Percentiles rank a stretch among this genome's conserved stretches.
Conservation (phyloP, 2,329 filamentous ascomycete species). For the Calonectria henricotiae region DNA sequence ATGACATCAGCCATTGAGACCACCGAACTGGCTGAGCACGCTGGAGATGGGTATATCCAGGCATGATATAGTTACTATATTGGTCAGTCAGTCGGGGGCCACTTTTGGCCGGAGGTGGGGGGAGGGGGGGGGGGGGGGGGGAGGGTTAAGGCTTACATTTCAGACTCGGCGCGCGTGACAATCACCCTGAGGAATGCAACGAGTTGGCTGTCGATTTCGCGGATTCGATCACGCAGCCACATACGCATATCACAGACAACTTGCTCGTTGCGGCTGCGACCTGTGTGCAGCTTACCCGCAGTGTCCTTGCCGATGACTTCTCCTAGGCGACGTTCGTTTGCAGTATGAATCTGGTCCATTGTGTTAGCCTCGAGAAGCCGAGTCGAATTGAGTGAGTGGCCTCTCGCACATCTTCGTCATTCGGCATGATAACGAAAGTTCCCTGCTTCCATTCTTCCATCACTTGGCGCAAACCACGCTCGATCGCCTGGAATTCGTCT, state of each 20-base stretch:
- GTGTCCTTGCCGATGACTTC: constrained; percentile 81
- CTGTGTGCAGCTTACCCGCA: constrained; percentile 81
- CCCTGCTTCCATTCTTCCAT: constrained; percentile 69
- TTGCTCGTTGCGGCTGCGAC: constrained; percentile 81
- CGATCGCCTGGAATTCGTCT: constrained; percentile 82
- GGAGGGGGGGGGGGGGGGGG: not conserved
- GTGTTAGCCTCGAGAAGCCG: constrained; percentile 4
- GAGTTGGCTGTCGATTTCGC: constrained; percentile 50
- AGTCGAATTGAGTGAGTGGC: constrained; percentile 8
- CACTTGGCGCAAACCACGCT: constrained; percentile 77
- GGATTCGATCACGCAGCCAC: constrained; percentile 64
- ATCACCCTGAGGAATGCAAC: constrained; percentile 49
- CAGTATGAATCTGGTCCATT: constrained; percentile 65
- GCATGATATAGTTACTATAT: constrained; percentile 79
- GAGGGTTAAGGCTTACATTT: constrained; percentile 30
- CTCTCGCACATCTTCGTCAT: constrained; percentile 10
- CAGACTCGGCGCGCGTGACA: constrained; percentile 55
- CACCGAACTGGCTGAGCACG: constrained; percentile 85
- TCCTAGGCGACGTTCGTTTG: constrained; percentile 71
- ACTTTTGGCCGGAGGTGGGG: not conserved
- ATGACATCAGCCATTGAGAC: constrained; percentile 86
- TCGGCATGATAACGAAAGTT: constrained; percentile 66
- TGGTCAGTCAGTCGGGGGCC: constrained; percentile 4
- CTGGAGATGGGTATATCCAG: constrained; percentile 91
- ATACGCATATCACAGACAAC: constrained; percentile 82